These are phyloP conservation scores for Microstegium vimineum DNA, from an alignment of 176 grass and related monocot genomes.

Conservation along the genomic window DNA sequence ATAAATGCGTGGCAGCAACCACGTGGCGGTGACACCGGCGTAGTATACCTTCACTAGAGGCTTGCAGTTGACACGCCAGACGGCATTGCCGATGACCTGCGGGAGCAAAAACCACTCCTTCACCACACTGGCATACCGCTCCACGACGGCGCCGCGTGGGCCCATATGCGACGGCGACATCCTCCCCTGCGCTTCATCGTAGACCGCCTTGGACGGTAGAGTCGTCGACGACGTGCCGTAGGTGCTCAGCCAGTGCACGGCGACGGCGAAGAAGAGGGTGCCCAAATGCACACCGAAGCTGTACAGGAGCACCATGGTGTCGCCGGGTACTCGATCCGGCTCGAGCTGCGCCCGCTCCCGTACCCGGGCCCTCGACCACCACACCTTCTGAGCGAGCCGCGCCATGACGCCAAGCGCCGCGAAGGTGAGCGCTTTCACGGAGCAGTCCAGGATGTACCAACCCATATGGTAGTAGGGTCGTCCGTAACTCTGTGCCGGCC, in stretches of 20 bases:
- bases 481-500: background rate
- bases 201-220: too few relatives aligned
- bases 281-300: background rate
- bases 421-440: constrained; percentile 45
- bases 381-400: constrained; percentile 44
- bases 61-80: constrained; percentile 58
- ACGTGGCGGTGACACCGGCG: constrained; percentile 45
- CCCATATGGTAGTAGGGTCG: background rate
- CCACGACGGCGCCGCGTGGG: constrained; percentile 33
- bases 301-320: background rate
- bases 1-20: constrained; percentile 51
- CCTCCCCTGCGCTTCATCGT: background rate
- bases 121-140: constrained; percentile 42
- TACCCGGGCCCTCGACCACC: constrained; percentile 38
- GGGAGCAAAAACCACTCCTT: constrained; percentile 61
- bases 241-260: constrained; percentile 30
- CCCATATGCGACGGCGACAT: background rate
- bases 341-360: constrained; percentile 27
- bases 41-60: constrained; percentile 46
- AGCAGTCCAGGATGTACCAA: constrained; percentile 22
- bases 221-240: constrained; percentile 1
- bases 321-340: constrained; percentile 40
- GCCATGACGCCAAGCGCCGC: constrained; percentile 35
- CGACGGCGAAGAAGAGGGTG: constrained; percentile 32
- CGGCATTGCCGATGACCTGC: constrained; percentile 51